Conservation (phyloP, 257 asterid species). For the Salvia hispanica region DNA sequence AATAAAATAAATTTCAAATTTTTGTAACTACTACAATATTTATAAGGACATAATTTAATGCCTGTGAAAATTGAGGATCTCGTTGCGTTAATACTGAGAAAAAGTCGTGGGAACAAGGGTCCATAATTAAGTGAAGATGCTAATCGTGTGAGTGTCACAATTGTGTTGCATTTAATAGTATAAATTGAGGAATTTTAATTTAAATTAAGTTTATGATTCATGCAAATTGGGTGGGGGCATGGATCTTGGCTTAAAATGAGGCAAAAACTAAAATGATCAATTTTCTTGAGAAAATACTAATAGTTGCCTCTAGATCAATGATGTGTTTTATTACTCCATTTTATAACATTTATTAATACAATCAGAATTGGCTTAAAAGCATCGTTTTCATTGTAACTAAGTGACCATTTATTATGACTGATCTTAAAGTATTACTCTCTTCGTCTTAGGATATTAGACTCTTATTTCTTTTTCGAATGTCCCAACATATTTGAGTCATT, state of each 20-base stretch:
- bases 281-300: too few relatives aligned
- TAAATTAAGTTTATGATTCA: constrained; percentile 12
- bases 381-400: too few relatives aligned
- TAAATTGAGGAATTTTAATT: neutral
- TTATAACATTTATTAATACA: too few relatives aligned
- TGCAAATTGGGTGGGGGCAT: constrained; percentile 35
- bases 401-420: too few relatives aligned
- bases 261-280: neutral
- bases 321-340: too few relatives aligned
- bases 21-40: too few relatives aligned
- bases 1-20: neutral
- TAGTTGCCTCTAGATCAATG: too few relatives aligned
- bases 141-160: constrained; percentile 23
- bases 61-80: neutral
- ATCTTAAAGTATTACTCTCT: too few relatives aligned
- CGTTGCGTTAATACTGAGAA: constrained; percentile 19
- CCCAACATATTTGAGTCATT: too few relatives aligned
- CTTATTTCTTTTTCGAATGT: too few relatives aligned
- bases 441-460: too few relatives aligned
- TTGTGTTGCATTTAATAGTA: neutral
- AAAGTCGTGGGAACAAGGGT: constrained; percentile 29
- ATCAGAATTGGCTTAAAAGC: too few relatives aligned
- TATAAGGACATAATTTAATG: neutral
- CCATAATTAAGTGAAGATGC: constrained; percentile 33
- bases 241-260: constrained; percentile 31